Percentiles rank a stretch among this genome's conserved stretches.
Conservation (phyloP, 148 eudicot genomes). For the Selenicereus undatus region DNA sequence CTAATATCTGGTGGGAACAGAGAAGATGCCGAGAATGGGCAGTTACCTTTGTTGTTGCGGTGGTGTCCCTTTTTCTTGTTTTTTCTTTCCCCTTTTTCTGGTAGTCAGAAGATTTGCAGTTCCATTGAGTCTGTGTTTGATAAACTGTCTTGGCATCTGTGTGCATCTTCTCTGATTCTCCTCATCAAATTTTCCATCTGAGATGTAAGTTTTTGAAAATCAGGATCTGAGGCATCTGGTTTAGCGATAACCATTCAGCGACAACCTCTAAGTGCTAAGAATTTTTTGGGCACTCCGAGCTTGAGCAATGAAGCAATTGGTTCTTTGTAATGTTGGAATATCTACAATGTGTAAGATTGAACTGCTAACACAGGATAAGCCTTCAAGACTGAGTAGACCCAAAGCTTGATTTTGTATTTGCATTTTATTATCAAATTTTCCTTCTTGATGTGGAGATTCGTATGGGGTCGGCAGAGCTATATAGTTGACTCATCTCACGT, state of each 20-base stretch:
- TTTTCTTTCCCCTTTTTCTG: background rate
- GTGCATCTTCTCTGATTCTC: constrained; percentile 2
- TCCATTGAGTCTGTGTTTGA: background rate
- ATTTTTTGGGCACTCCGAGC: background rate
- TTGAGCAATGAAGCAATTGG: background rate
- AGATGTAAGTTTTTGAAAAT: background rate
- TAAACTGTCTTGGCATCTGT: background rate
- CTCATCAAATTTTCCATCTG: background rate
- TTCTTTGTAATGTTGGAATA: constrained; percentile 2
- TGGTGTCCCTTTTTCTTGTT: background rate
- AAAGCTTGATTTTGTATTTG: too few relatives aligned
- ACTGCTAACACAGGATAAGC: too few relatives aligned
- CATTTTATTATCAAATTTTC: too few relatives aligned
- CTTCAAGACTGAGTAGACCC: too few relatives aligned
- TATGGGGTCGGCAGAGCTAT: too few relatives aligned
- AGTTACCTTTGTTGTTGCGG: background rate
- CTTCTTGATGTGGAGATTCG: too few relatives aligned
- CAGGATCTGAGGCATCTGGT: background rate
- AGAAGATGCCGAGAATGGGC: constrained; percentile 6
- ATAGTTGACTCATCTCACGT: too few relatives aligned
- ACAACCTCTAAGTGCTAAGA: background rate
- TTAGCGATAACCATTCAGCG: background rate
- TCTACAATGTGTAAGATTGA: background rate
- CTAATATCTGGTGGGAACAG: background rate
- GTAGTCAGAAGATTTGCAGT: constrained; percentile 1